These are phyloP conservation scores for Macroventuria anomochaeta DNA, from an alignment of 2,329 filamentous ascomycete species.

Conservation along the genomic window DNA sequence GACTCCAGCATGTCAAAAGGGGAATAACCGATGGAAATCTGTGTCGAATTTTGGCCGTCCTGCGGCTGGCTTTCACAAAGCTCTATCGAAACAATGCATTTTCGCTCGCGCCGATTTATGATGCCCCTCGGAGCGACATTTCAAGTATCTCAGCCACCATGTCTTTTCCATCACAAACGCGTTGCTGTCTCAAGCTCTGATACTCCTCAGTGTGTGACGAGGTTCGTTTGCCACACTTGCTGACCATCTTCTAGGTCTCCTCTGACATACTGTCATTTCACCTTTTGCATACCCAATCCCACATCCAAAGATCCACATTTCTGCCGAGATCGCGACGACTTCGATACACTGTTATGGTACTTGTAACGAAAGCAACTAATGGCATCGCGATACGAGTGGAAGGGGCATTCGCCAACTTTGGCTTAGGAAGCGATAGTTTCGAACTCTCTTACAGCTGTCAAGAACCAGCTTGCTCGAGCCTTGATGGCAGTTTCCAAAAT, in stretches of 20 bases:
- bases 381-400: conserved; percentile 4
- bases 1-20: too few species aligned
- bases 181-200: conserved; percentile 1
- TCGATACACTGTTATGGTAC: background rate
- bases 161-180: background rate
- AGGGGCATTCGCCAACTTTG: conserved; percentile 3
- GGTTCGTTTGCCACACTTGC: background rate
- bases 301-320: too few species aligned
- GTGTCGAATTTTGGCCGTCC: too few species aligned
- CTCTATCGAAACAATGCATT: background rate
- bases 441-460: conserved; percentile 30
- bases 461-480: conserved; percentile 26
- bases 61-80: too few species aligned
- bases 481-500: conserved; percentile 25
- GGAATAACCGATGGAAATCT: too few species aligned
- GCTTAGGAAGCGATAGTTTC: conserved; percentile 3
- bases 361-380: background rate
- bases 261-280: background rate
- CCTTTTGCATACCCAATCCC: background rate
- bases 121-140: background rate
- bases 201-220: background rate
- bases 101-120: background rate
- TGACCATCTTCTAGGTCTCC: background rate
- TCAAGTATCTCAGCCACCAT: conserved; percentile 1
- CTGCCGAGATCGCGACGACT: background rate